Base-by-base conservation (phyloP, 1,139 yeast species). In the Zygosaccharomyces sapae region DNA sequence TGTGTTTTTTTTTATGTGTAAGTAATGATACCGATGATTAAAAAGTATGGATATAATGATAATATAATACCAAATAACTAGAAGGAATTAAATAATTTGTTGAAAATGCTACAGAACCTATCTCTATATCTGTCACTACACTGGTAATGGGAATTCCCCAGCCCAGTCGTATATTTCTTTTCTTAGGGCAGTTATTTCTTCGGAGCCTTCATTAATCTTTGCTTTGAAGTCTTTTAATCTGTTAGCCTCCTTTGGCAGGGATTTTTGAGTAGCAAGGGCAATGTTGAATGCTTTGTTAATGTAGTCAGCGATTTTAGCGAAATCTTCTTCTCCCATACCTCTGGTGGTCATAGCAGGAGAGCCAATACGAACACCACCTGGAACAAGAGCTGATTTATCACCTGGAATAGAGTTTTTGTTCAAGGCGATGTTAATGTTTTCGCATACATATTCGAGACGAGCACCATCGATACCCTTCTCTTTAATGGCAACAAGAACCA, bases 321-420 rank as follows among this genome's bases (percentile, higher is more conserved):
- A 92, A 67, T 92, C 97, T 55, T 76, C 84, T 67, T 83, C 88
- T 57, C 87, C 84, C 66, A 90, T 80, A 62, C 97, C 98, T 75
- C 98, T 86, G 53, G 97, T 87, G 55, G 97, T 80, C 98, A 92
- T 92, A 54, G 97, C 97, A 58, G 98, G 98, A 37, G 98, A 89
- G 68, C 98, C 98, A 56, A 92, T 84, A 75, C 98, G 86, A 55
- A 92, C 83, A 71, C 98, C 98, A 70, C 96, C 95, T 66, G 98
- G 98, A 50, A 89, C 95, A 56, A 92, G 79, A 52, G 98, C 98
- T 44, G 96, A 87, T 75, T 86, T 89, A 72, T 92, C 98, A 66
- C 97, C 97, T 54, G 98, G 97, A 59, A 92, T 89, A 44, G 98
- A 85, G 79, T 92, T 92, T 75, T 92, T 92, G 79, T 92, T 92